Evolutionary conservation across 257 asterid genomes (phyloP).

Genomic region (Parsonsia alboflavescens): DNA sequence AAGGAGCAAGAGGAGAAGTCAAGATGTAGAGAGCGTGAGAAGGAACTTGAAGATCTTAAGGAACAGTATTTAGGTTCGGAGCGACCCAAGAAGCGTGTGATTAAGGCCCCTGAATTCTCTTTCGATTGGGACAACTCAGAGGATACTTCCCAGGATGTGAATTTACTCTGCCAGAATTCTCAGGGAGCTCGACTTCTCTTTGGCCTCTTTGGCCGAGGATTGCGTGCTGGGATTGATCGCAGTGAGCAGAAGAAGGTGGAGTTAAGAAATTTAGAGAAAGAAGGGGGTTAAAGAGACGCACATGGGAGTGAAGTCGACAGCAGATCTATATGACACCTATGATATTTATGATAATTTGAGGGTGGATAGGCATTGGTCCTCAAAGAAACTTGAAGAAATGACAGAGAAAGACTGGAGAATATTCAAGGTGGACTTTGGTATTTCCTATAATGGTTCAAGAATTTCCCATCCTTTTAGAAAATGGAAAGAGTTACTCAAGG

Average conservation of each 20-base stretch:
- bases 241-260: constrained; percentile 34
- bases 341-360: no score
- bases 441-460: constrained; percentile 29
- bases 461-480: constrained; percentile 31
- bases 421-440: constrained; percentile 29
- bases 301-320: constrained; percentile 20
- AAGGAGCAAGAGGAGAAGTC: constrained; percentile 17
- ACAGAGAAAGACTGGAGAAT: constrained; percentile 37
- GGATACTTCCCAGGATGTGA: constrained; percentile 29
- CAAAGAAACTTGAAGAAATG: constrained; percentile 32
- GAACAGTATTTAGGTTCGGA: constrained; percentile 29
- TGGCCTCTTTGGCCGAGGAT: constrained; percentile 30
- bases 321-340: constrained; percentile 24
- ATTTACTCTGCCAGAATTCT: constrained; percentile 25
- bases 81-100: constrained; percentile 28
- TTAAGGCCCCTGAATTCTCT: constrained; percentile 30
- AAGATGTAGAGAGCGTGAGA: constrained; percentile 20
- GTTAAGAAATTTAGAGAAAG: constrained; percentile 23
- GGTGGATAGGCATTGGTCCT: constrained; percentile 32
- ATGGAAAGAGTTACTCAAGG: constrained; percentile 28
- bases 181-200: constrained; percentile 26
- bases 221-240: constrained; percentile 32
- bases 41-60: constrained; percentile 28
- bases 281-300: constrained; percentile 30
- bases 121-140: constrained; percentile 35